Evolutionary conservation across 306 rosid genomes (phyloP), one percentile per base, ranked within the genome.

Genomic region (Malus domestica): DNA sequence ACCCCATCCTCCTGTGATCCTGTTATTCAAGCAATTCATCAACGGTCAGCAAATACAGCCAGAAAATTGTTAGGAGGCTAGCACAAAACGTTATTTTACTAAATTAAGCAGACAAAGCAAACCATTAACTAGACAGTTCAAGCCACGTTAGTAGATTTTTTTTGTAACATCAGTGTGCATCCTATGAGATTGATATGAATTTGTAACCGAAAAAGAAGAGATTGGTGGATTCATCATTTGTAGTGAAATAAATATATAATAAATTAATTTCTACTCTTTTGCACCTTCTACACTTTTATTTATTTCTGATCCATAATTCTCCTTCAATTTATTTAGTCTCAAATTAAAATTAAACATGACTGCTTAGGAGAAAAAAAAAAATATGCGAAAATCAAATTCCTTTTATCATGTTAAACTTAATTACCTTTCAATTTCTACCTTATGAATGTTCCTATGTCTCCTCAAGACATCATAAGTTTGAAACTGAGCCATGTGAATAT

Each of bases 1-100:
- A 4, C 98, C 98, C 96, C 96, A 92, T 73, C 94, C 97, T 4
- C 96, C 97, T 44, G 70, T 0, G 57, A 92, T 90, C 78, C 98
- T 94, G 81, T 72, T 76, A 42, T 13, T 22, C 68, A 12, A 62
- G 30, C 2, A 46, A 18, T 62, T 74, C 55, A 62, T 45, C 22
- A 62, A 61, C 61, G 32, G 60, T 62, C 70, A 29, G 14, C 30
- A 18, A 74, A 27, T 51, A 8, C 29, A 59, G 20, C 55, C 55
- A 49, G 55, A 16, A 49, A 49, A 49, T 16, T 49, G 55, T 49
- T 49, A 5, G 6, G 20, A 49, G 55, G 55, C 20, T 49, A 46
- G 5, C 19, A 5, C 20, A 15, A 15, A 49, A 49, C 20, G 6
- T 49, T 49, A 49, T 16, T 15, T 10, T 8, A 23, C 25, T n/a